These are phyloP conservation scores for Beauveria pseudobassiana DNA, from an alignment of 2,329 filamentous ascomycete species.

Conservation along the genomic window DNA sequence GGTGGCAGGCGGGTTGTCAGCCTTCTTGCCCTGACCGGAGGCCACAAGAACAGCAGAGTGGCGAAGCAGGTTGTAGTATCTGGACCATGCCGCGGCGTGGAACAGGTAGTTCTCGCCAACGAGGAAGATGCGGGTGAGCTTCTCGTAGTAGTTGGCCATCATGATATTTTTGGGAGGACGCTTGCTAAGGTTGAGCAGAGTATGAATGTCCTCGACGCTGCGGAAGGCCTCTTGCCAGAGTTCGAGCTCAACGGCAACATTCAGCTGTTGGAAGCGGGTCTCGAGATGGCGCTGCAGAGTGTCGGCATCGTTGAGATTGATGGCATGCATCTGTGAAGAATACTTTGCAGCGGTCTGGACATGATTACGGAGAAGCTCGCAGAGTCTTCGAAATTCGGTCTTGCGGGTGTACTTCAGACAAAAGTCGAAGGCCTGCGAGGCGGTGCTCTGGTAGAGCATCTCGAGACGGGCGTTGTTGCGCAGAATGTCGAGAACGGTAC, in stretches of 20 bases:
- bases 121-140: constrained; percentile 95
- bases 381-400: constrained; percentile 97
- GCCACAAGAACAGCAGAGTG: constrained; percentile 80
- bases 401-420: constrained; percentile 97
- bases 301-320: constrained; percentile 96
- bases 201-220: constrained; percentile 98
- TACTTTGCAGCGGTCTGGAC: constrained; percentile 99
- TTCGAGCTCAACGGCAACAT: constrained; percentile 95
- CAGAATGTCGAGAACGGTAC: constrained; percentile 94
- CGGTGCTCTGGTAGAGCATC: constrained; percentile 96
- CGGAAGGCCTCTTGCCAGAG: constrained; percentile 99
- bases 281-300: constrained; percentile 95
- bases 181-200: constrained; percentile 94
- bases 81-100: constrained; percentile 94
- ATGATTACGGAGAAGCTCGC: constrained; percentile 96
- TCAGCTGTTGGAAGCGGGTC: constrained; percentile 96
- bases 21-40: constrained; percentile 80
- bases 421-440: constrained; percentile 97
- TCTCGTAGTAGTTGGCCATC: constrained; percentile 99
- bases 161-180: constrained; percentile 96
- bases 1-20: constrained; percentile 83
- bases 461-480: constrained; percentile 98
- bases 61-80: constrained; percentile 93
- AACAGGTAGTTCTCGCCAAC: constrained; percentile 99
- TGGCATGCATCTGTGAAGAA: constrained; percentile 97